Conservation (phyloP, 306 rosid species). For the Benincasa hispida region DNA sequence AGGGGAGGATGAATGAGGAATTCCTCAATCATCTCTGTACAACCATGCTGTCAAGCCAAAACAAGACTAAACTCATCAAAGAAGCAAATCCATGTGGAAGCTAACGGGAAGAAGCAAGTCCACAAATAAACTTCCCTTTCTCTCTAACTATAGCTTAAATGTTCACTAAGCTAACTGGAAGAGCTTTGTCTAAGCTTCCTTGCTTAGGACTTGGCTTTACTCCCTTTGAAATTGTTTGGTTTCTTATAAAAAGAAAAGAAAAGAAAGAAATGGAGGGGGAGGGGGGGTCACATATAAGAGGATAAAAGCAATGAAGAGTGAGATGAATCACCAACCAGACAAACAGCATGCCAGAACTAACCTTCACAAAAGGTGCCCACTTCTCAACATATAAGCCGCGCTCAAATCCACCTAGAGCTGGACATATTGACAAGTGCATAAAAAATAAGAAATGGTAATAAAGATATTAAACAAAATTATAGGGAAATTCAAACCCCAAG, state of each 20-base stretch:
- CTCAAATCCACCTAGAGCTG: constrained; percentile 76
- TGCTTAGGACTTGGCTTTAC: neutral
- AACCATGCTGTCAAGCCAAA: too few species aligned
- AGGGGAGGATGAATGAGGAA: neutral
- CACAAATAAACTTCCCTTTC: too few species aligned
- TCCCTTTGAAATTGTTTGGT: neutral
- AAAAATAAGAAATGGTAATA: neutral
- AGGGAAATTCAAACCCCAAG: neutral
- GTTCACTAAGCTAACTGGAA: neutral
- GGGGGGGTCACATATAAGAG: neutral
- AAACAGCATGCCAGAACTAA: constrained; percentile 1
- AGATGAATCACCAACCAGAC: neutral
- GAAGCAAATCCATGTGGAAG: too few species aligned
- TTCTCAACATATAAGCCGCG: constrained; percentile 84
- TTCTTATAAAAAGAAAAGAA: neutral
- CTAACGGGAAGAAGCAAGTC: too few species aligned
- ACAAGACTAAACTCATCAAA: too few species aligned
- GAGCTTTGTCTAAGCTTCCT: neutral
- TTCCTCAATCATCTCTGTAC: neutral
- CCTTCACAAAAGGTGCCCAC: constrained; percentile 61
- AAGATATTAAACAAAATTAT: neutral
- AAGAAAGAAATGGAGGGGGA: too few species aligned
- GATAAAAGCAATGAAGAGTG: neutral
- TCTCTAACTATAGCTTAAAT: neutral
- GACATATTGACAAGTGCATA: constrained; percentile 9